Evolutionary conservation across 306 rosid genomes (phyloP).

Genomic region (Lathyrus oleraceus): DNA sequence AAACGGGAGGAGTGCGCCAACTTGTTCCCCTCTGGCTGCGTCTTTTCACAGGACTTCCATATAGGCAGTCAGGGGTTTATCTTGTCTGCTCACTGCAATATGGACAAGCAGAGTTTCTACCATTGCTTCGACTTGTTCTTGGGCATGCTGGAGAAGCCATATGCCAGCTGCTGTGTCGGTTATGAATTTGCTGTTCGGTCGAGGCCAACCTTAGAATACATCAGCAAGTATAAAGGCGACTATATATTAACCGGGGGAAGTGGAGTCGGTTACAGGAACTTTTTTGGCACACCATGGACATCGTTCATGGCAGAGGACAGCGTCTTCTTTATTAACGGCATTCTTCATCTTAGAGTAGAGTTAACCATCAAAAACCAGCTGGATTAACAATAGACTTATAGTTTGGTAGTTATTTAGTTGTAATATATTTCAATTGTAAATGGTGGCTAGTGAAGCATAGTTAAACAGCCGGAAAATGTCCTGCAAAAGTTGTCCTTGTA

Average conservation of each 20-base stretch:
- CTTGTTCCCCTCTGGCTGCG: too few species aligned
- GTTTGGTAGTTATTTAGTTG: slow-evolving; percentile 13
- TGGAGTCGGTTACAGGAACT: slow-evolving; percentile 89
- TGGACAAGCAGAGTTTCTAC: too few species aligned
- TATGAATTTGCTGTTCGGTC: slow-evolving; percentile 91
- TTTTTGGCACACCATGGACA: slow-evolving; percentile 83
- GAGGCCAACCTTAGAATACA: slow-evolving; percentile 75
- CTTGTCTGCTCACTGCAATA: too few species aligned
- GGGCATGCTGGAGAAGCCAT: slow-evolving; percentile 98
- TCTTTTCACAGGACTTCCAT: too few species aligned
- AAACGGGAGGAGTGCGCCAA: too few species aligned
- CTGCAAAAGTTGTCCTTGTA: too few species aligned
- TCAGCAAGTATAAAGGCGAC: slow-evolving; percentile 91
- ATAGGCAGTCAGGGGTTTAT: too few species aligned
- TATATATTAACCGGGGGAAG: slow-evolving; percentile 93
- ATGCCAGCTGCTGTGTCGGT: slow-evolving; percentile 85
- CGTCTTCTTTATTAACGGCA: slow-evolving; percentile 74
- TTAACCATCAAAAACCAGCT: slow-evolving; percentile 67
- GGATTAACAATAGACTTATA: slow-evolving; percentile 5
- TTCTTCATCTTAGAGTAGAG: slow-evolving; percentile 95
- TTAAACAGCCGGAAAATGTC: too few species aligned
- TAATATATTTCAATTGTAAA: slow-evolving; percentile 18
- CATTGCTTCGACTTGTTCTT: too few species aligned
- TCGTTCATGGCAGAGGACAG: slow-evolving; percentile 88
- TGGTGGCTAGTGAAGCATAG: too few species aligned